A percentile compares a stretch with the other conserved stretches of the same genome.
phyloP scores from a whole-genome alignment of 352 stramenopile genomes.

The Globisporangium camurandrum region DNA sequence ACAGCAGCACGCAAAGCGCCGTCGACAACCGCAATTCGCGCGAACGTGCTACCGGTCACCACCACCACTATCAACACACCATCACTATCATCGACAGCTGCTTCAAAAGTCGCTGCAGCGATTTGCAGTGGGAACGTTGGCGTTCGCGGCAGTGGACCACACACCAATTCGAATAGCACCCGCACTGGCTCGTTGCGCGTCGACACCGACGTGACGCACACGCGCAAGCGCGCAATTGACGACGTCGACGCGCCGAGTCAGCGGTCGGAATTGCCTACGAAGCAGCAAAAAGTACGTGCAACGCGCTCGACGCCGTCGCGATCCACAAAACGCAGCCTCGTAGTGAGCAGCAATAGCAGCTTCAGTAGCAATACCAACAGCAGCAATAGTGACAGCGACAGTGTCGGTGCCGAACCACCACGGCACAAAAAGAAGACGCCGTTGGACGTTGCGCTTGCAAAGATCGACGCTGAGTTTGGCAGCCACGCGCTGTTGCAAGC shows the following conservation, averaged over 20 bases:
- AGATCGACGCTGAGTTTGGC: constrained; percentile 9
- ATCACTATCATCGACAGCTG: too few relatives aligned
- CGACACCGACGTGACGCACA: constrained; percentile 1
- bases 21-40: too few relatives aligned
- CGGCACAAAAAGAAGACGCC: constrained; percentile 3
- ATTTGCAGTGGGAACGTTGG: neutral
- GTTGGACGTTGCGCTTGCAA: constrained; percentile 10
- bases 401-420: neutral
- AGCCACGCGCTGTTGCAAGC: neutral
- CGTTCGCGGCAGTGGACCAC: neutral
- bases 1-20: neutral
- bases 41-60: too few relatives aligned
- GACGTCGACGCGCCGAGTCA: constrained; percentile 14
- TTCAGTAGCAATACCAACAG: constrained; percentile 1
- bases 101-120: constrained; percentile 1
- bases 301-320: neutral
- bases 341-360: neutral
- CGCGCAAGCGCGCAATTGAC: constrained; percentile 8
- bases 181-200: neutral
- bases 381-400: neutral
- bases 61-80: too few relatives aligned
- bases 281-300: constrained; percentile 10
- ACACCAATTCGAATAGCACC: neutral
- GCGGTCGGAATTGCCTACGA: constrained; percentile 3
- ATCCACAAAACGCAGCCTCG: neutral